Base-by-base conservation (phyloP, 768 basidiomycete species). In the Suillus variegatus region DNA sequence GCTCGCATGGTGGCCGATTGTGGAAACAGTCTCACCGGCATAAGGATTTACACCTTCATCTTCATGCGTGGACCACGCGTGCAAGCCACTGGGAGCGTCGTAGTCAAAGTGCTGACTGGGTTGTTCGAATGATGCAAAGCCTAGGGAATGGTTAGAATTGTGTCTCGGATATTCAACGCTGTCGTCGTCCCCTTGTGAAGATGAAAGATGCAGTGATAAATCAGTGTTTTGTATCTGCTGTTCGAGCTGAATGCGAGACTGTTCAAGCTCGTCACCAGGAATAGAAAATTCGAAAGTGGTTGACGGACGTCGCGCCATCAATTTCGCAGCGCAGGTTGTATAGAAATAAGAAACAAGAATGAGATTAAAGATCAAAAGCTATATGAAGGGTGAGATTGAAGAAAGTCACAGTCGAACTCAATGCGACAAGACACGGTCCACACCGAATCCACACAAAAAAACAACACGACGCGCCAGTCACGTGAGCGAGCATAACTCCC, bases 1-100 rank as follows among this genome's bases (percentile, higher is more conserved):
- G 68, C 91, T 93, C 32, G 93, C 94, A 77, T 97, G 95, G 76
- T 97, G 95, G 1, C 89, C 93, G 10, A 87, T 88, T 0, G 95
- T 96, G 0, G 93, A 95, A 65, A 93, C 76, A 0, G 91, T 92
- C 65, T 88, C 86, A 25, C 85, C 87, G 47, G 83, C 85, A 68
- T 88, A 92, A 0, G 90, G 89, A 67, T 84, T 81, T 40, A 89
- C 78, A 22, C 87, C 89, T 14, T 90, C 89, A 5, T 91, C 89
- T 63, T 85, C 82, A 60, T 91, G 82, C 71, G 86, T 85, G 25
- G 86, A 86, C 87, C 86, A 89, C 0, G 81, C 81, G 65, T 85
- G 85, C 32, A 81, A 72, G 49, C 80, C 82, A 65, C 80, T 81
- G 57, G 81, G 75, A 32, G 81, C 80, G 52, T 87, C 86, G 6